Conservation (phyloP, 208 protist species). For the Strigomonas galati region DNA sequence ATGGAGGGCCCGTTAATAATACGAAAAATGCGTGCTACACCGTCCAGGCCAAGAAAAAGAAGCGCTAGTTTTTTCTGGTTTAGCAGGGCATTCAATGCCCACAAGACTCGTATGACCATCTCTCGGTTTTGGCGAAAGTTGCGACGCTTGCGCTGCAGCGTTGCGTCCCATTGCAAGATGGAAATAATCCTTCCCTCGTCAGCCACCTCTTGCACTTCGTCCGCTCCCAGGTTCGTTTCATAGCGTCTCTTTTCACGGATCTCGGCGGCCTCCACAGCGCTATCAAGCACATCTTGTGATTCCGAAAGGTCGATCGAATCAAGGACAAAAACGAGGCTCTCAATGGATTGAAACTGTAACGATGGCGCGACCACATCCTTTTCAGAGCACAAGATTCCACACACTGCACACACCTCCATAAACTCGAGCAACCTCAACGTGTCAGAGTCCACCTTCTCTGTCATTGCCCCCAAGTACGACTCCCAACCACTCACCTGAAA, state of each 20-base stretch:
- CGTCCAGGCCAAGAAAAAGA: slow-evolving; percentile 67
- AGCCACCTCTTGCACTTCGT: slow-evolving; percentile 8
- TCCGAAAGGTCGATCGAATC: slow-evolving; percentile 48
- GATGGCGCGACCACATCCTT: slow-evolving; percentile 56
- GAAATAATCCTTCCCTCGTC: slow-evolving; percentile 30
- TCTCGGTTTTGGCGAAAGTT: slow-evolving; percentile 44
- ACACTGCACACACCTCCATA: slow-evolving; percentile 53
- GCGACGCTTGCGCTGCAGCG: slow-evolving; percentile 22
- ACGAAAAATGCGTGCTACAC: slow-evolving; percentile 48
- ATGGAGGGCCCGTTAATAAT: slow-evolving; percentile 38
- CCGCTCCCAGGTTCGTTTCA: not conserved
- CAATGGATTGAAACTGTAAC: slow-evolving; percentile 77
- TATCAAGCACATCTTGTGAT: slow-evolving; percentile 13
- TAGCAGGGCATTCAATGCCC: slow-evolving; percentile 75
- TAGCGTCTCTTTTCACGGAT: slow-evolving; percentile 9
- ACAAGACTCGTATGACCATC: slow-evolving; percentile 52
- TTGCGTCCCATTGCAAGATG: slow-evolving; percentile 29
- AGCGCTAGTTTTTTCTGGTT: slow-evolving; percentile 76
- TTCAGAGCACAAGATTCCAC: slow-evolving; percentile 70
- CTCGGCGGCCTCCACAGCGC: slow-evolving; percentile 18
- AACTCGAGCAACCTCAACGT: slow-evolving; percentile 66
- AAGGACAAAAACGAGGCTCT: slow-evolving; percentile 61
- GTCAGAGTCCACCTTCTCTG: slow-evolving; percentile 29
- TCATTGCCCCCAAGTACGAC: slow-evolving; percentile 46
- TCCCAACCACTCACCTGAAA: slow-evolving; percentile 69